Evolutionary conservation across 2,329 filamentous ascomycete genomes (phyloP).

Genomic region (Stachybotrys echinatus): DNA sequence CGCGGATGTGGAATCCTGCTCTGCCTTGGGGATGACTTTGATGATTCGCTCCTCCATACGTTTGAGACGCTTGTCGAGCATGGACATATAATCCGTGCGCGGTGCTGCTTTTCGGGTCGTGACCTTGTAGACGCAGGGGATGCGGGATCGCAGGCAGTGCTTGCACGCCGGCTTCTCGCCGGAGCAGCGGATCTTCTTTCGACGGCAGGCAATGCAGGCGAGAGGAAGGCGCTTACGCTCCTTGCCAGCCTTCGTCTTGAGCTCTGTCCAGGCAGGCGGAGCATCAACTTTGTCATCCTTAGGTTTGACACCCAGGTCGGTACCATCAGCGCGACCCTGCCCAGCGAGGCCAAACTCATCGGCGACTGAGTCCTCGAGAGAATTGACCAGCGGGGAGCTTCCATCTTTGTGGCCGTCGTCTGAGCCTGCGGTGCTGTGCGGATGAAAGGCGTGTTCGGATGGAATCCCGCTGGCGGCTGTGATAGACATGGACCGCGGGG

Average conservation of each 20-base stretch:
- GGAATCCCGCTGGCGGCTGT: background rate
- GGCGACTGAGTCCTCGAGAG: constrained; percentile 46
- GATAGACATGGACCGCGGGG: constrained; percentile 12
- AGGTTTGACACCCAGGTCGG: constrained; percentile 45
- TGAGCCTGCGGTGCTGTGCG: constrained; percentile 30
- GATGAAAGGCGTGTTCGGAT: background rate
- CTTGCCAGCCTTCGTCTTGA: constrained; percentile 91
- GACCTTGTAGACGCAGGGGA: constrained; percentile 96
- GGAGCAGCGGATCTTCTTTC: constrained; percentile 97
- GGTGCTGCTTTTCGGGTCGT: constrained; percentile 91
- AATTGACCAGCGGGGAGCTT: constrained; percentile 37
- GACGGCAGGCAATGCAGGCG: constrained; percentile 89
- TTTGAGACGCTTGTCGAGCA: constrained; percentile 93
- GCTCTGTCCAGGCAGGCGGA: constrained; percentile 69
- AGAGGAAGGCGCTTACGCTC: constrained; percentile 89
- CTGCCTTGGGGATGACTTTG: constrained; percentile 86
- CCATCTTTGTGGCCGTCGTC: constrained; percentile 40
- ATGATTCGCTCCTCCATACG: constrained; percentile 98
- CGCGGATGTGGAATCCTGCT: constrained; percentile 59
- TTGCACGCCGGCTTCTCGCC: constrained; percentile 98
- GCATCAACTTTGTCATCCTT: constrained; percentile 56
- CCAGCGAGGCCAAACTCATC: constrained; percentile 55
- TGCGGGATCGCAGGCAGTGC: constrained; percentile 86
- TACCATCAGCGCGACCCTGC: constrained; percentile 42
- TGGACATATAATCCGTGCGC: constrained; percentile 97